Conservation (phyloP, 1,139 yeast species). For the Kurtzmaniella quercitrusa region DNA sequence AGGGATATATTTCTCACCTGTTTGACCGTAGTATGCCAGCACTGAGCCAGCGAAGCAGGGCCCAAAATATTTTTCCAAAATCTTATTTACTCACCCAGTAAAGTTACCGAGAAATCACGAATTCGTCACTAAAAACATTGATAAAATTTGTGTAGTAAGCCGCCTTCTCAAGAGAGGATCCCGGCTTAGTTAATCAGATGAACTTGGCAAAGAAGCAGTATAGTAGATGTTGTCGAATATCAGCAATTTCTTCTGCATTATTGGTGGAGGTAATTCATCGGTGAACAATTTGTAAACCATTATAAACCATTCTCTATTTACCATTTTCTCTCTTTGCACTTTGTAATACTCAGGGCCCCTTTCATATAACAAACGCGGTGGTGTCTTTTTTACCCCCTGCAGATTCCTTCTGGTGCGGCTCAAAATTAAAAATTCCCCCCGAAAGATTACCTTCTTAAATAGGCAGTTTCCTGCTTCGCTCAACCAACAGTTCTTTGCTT, state of each 20-base stretch:
- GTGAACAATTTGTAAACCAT: too few relatives aligned
- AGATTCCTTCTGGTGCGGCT: neutral
- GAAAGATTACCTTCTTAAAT: slow-evolving; percentile 5
- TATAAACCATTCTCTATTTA: too few relatives aligned
- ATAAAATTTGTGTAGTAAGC: too few relatives aligned
- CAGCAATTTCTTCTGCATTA: too few relatives aligned
- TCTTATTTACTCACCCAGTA: neutral
- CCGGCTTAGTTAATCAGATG: too few relatives aligned
- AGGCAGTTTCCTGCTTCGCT: slow-evolving; percentile 4
- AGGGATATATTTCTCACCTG: neutral
- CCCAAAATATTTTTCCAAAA: neutral
- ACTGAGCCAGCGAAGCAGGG: neutral
- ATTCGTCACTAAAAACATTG: too few relatives aligned
- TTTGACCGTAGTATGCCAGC: neutral
- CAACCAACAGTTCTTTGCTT: neutral
- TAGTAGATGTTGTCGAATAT: too few relatives aligned
- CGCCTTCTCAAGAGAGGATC: too few relatives aligned
- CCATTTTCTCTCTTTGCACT: neutral
- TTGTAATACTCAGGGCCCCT: neutral
- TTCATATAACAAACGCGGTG: neutral
- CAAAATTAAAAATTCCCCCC: neutral
- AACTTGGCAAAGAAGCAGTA: too few relatives aligned
- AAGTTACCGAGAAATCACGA: too few relatives aligned
- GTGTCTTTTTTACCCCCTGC: neutral
- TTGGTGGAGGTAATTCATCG: too few relatives aligned